Evolutionary conservation across 2,329 filamentous ascomycete species (phyloP).

Genomic region (Pseudogymnoascus pannorum): DNA sequence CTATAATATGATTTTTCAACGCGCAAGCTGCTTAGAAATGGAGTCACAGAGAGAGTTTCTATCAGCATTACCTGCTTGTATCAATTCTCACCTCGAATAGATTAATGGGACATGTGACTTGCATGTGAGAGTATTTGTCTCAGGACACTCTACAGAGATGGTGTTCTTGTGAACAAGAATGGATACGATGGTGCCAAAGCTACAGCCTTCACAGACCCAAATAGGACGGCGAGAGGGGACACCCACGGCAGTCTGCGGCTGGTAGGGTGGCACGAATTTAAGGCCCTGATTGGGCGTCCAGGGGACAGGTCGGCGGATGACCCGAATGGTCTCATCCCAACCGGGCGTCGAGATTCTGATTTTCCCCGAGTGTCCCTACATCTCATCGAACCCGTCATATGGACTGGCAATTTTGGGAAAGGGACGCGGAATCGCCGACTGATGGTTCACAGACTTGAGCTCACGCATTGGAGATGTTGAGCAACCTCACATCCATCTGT

Average conservation of each 20-base stretch:
- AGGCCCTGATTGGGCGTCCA: conserved; percentile 8
- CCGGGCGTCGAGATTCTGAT: background rate
- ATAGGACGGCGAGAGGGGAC: background rate
- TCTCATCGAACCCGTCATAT: background rate
- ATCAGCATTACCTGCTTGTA: background rate
- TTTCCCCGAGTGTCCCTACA: background rate
- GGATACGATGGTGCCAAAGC: background rate
- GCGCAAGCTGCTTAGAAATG: background rate
- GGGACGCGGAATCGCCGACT: background rate
- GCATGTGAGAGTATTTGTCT: background rate
- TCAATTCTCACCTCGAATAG: background rate
- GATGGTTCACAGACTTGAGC: background rate
- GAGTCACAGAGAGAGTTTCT: background rate
- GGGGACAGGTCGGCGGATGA: conserved; percentile 1
- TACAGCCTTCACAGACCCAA: background rate
- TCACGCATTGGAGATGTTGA: background rate
- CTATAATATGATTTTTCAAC: background rate
- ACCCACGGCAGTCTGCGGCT: conserved; percentile 5
- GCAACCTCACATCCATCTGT: background rate
- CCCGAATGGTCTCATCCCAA: conserved; percentile 1
- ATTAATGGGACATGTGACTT: background rate
- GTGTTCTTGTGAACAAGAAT: background rate
- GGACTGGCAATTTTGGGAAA: background rate
- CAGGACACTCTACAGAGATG: background rate
- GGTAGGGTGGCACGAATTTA: conserved; percentile 7